Evolutionary conservation across 139 green algal genomes (phyloP).

Genomic region (Astrephomene gubernaculifera): DNA sequence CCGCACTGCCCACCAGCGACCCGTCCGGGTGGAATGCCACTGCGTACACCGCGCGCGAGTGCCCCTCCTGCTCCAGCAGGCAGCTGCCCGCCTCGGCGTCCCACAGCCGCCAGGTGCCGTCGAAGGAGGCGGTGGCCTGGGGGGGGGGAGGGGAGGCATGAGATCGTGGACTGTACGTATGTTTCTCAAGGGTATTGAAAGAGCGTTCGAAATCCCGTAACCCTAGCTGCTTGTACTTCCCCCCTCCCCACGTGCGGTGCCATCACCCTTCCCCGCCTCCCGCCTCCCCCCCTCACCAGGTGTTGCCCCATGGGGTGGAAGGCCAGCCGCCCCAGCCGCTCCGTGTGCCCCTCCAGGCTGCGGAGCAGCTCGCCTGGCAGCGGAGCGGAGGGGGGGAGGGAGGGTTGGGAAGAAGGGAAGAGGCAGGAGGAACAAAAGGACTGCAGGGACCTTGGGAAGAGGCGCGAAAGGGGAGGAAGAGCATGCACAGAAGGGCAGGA

Average conservation of each 20-base stretch:
- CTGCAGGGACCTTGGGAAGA: background rate
- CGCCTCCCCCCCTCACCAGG: slow-evolving; percentile 63
- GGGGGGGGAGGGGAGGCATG: background rate
- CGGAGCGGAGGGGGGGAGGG: background rate
- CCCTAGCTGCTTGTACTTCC: no score
- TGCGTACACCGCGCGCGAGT: slow-evolving; percentile 92
- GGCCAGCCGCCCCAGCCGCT: slow-evolving; percentile 84
- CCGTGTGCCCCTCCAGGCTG: slow-evolving; percentile 84
- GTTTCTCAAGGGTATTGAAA: no score
- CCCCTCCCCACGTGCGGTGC: no score
- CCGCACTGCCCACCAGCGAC: slow-evolving; percentile 77
- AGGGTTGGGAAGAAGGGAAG: background rate
- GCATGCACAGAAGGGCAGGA: no score
- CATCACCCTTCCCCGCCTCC: background rate
- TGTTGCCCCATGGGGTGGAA: slow-evolving; percentile 93
- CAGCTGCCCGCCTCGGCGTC: slow-evolving; percentile 85
- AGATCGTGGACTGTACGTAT: no score
- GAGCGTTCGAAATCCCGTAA: no score
- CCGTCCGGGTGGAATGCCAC: slow-evolving; percentile 94
- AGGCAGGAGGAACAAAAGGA: background rate
- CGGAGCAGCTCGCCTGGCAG: slow-evolving; percentile 65
- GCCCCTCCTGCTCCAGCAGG: slow-evolving; percentile 97
- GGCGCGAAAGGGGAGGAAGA: background rate
- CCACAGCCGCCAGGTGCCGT: slow-evolving; percentile 98
- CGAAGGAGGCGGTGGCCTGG: slow-evolving; percentile 88